Evolutionary conservation across 2,329 filamentous ascomycete species (phyloP).

Genomic region (Beauveria australis): DNA sequence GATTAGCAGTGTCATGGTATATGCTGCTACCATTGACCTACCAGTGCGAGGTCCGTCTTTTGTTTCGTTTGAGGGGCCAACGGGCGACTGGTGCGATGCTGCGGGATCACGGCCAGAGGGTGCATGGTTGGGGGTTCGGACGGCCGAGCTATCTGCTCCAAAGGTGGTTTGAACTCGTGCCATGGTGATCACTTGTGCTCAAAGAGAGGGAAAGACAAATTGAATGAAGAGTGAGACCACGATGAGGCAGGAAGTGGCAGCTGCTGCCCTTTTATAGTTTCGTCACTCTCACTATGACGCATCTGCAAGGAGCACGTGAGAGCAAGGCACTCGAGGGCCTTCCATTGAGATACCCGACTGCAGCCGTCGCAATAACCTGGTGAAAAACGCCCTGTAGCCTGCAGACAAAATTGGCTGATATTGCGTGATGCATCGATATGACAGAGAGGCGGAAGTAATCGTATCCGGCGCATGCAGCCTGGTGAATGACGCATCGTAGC

Average conservation of each 20-base stretch:
- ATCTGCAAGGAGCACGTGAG: neutral
- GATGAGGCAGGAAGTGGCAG: neutral
- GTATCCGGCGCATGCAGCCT: neutral
- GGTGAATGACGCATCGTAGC: neutral
- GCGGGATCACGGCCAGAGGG: neutral
- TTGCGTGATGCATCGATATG: neutral
- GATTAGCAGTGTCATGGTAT: neutral
- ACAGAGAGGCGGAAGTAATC: neutral
- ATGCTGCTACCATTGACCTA: neutral
- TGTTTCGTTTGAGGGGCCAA: neutral
- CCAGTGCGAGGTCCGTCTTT: neutral
- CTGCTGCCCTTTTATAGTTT: neutral
- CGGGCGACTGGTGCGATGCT: neutral
- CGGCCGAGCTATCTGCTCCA: neutral
- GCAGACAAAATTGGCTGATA: neutral
- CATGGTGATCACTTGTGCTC: neutral
- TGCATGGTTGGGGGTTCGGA: neutral
- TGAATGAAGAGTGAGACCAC: neutral
- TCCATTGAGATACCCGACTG: neutral
- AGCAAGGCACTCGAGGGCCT: neutral
- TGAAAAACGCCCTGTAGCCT: neutral
- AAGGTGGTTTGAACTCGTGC: neutral
- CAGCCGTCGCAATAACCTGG: neutral
- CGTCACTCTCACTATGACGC: neutral
- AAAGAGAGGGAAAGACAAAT: neutral